Evolutionary conservation across 306 rosid species (phyloP).

Genomic region (Quercus rubra): DNA sequence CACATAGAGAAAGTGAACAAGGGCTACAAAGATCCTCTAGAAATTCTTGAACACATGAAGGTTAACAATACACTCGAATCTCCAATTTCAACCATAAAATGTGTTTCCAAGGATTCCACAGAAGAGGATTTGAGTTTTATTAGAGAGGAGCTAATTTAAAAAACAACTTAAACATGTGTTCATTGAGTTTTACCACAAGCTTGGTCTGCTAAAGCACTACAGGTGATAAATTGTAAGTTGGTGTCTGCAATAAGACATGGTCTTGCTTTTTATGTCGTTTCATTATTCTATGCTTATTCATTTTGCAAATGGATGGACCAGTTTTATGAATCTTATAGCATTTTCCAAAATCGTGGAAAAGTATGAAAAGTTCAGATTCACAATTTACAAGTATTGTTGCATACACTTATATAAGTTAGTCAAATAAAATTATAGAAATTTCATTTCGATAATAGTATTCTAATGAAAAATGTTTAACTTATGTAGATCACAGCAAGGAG

Average conservation of each 20-base stretch:
- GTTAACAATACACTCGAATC: conserved; percentile 33
- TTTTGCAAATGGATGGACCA: conserved; percentile 39
- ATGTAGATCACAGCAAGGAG: conserved; percentile 53
- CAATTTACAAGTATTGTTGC: background rate
- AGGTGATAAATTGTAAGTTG: conserved; percentile 42
- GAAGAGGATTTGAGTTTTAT: conserved; percentile 41
- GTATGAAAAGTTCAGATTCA: conserved; percentile 62
- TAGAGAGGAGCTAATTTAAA: conserved; percentile 46
- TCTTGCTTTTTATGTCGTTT: conserved; percentile 3
- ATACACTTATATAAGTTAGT: background rate
- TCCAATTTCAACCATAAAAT: conserved; percentile 39
- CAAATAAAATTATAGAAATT: background rate
- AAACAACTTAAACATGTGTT: conserved; percentile 52
- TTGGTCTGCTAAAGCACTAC: conserved; percentile 55
- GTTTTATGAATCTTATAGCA: conserved; percentile 70
- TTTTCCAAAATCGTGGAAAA: conserved; percentile 77
- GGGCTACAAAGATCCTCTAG: conserved; percentile 23
- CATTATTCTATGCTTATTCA: conserved; percentile 20
- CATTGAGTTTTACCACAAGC: conserved; percentile 66
- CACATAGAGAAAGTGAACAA: conserved; percentile 14
- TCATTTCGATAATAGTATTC: background rate
- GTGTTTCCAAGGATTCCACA: conserved; percentile 39
- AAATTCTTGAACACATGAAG: conserved; percentile 53
- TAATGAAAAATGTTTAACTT: conserved; percentile 4
- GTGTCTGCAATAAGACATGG: background rate